Evolutionary conservation across 768 basidiomycete species (phyloP), one percentile per base, ranked within the genome.

Genomic region (Rhodosporidiobolus sp.): DNA sequence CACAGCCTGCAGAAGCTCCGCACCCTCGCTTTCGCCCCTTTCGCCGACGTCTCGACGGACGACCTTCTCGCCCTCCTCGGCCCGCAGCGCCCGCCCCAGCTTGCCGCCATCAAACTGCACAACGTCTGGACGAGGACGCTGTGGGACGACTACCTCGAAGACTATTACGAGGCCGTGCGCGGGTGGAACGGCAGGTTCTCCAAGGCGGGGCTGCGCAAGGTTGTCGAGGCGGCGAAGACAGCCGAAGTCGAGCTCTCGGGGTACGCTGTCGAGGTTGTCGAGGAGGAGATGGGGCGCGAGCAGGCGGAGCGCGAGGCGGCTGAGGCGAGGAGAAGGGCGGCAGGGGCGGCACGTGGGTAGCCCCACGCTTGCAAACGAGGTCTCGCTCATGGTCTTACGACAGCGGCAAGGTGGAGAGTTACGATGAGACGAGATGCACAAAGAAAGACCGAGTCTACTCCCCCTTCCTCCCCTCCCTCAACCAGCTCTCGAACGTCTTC

Each of bases 401-500:
- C 38, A 7, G 7, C 38, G 38, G 8, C 38, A 43, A 7, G 8
- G 38, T 43, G 38, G 38, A 43, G 38, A 43, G 38, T 14, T 43
- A 43, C 38, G 14, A 43, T 14, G 14, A 43, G 38, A n/a, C n/a
- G n/a, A n/a, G 38, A 43, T 43, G 38, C n/a, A 43, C 38, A 14
- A 43, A 43, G 38, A 7, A 43, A 14, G 14, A 43, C 38, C 8
- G 38, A 7, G 8, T 43, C 35, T 16, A 65, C 30, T 65, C n/a
- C 8, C 61, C 26, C 28, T 70, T 54, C 52, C 12, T 22, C 28
- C 52, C 26, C 19, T 63, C 67, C 45, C 73, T 55, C 28, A 77
- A 55, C 63, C 70, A 79, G 32, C 75, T 65, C 65, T 79, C 78
- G 30, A 79, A 59, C 19, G 70, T 55, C 58, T 55, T 62, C 16